These are phyloP conservation scores for Linderniella brevidens DNA, from an alignment of 257 asterid species.

Conservation along the genomic window DNA sequence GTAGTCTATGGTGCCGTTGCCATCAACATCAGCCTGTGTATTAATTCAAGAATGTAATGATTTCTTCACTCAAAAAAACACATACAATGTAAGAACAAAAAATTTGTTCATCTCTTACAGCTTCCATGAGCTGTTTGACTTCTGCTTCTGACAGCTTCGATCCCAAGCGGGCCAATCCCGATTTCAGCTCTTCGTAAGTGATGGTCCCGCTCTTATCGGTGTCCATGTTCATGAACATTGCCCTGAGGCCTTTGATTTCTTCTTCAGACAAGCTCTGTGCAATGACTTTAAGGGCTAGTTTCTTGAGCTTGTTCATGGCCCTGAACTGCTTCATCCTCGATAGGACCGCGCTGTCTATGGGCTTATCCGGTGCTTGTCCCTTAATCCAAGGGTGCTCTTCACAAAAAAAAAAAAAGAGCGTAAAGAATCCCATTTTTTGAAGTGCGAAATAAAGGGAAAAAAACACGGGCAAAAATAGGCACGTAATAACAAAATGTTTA, in stretches of 20 bases:
- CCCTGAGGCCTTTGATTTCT: conserved; percentile 72
- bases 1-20: conserved; percentile 49
- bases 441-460: neutral
- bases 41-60: conserved; percentile 1
- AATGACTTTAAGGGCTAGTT: conserved; percentile 80
- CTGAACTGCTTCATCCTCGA: conserved; percentile 82
- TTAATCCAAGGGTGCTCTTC: conserved; percentile 67
- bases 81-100: neutral
- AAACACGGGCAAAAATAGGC: neutral
- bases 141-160: conserved; percentile 65
- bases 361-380: conserved; percentile 74
- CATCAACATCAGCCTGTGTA: conserved; percentile 56
- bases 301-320: conserved; percentile 74
- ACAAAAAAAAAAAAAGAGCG: neutral
- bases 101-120: conserved; percentile 28
- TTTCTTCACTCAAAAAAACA: conserved; percentile 2
- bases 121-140: conserved; percentile 90
- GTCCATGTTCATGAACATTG: conserved; percentile 65
- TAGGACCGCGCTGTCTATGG: conserved; percentile 67
- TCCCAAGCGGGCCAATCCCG: conserved; percentile 78
- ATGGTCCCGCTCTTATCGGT: conserved; percentile 79
- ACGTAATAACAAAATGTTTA: too few species aligned
- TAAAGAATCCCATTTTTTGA: too few species aligned
- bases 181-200: conserved; percentile 72
- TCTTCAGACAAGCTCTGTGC: conserved; percentile 86